Evolutionary conservation across 257 asterid genomes (phyloP).

Genomic region (Gentiana straminea): DNA sequence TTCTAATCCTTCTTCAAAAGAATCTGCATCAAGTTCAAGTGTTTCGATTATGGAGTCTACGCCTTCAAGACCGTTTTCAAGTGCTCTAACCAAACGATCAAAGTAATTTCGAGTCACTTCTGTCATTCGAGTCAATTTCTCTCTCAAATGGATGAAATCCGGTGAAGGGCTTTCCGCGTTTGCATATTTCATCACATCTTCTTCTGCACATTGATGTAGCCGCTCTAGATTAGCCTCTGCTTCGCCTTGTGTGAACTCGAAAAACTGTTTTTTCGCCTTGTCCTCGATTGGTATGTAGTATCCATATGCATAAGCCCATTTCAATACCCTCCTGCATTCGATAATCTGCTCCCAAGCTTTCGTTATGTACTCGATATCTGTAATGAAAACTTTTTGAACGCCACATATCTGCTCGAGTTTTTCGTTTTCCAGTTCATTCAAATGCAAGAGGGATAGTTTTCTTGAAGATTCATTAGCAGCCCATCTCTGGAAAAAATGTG

Average conservation of each 20-base stretch:
- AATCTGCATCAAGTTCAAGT: too few species aligned
- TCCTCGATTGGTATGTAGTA: not conserved
- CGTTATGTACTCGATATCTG: not conserved
- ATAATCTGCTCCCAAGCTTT: not conserved
- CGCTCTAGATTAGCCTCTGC: not conserved
- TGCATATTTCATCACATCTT: not conserved
- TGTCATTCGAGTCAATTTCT: not conserved
- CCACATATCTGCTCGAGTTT: not conserved
- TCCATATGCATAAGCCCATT: not conserved
- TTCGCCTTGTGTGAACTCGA: not conserved
- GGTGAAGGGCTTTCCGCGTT: not conserved
- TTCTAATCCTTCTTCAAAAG: too few species aligned
- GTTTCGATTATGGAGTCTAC: too few species aligned
- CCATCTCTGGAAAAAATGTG: too few species aligned
- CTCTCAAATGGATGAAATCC: not conserved
- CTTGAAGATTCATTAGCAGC: too few species aligned
- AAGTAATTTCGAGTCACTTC: not conserved
- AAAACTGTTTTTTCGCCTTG: not conserved
- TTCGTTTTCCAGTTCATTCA: too few species aligned
- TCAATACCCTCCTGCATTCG: constrained; percentile 1
- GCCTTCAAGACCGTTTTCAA: not conserved
- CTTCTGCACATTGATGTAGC: not conserved
- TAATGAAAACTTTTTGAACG: not conserved
- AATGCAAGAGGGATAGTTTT: too few species aligned
- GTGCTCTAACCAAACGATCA: not conserved